Conservation (phyloP, 352 stramenopile species). For the Pythium grandisporangium region DNA sequence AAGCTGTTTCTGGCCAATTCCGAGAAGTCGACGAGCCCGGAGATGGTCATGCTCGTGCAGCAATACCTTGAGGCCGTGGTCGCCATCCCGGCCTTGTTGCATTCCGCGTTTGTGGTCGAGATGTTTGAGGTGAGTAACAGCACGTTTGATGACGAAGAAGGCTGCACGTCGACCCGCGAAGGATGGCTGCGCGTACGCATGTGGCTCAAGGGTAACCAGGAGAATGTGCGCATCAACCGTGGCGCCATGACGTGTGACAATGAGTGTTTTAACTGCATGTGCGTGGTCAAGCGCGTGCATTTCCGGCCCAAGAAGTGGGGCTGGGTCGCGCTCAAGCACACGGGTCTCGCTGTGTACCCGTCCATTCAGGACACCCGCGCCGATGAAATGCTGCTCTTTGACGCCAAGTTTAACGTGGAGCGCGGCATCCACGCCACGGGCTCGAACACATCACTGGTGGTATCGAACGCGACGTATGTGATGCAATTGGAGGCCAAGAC, state of each 20-base stretch:
- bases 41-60: conserved; percentile 77
- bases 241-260: conserved; percentile 74
- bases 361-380: conserved; percentile 68
- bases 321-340: conserved; percentile 80
- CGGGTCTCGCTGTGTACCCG: conserved; percentile 67
- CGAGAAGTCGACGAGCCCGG: conserved; percentile 55
- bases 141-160: conserved; percentile 81
- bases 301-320: conserved; percentile 76
- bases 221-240: conserved; percentile 80
- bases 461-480: conserved; percentile 81
- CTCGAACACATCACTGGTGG: conserved; percentile 65
- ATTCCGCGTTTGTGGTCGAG: conserved; percentile 60
- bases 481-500: conserved; percentile 76
- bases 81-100: conserved; percentile 46
- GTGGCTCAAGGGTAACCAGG: conserved; percentile 79
- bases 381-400: conserved; percentile 68
- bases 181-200: conserved; percentile 76
- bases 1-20: conserved; percentile 75
- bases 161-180: conserved; percentile 68
- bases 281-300: conserved; percentile 77
- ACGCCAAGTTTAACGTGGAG: conserved; percentile 77
- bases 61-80: conserved; percentile 63
- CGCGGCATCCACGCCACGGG: conserved; percentile 67
- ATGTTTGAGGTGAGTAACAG: conserved; percentile 80
- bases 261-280: conserved; percentile 87